A percentile compares a stretch with the other conserved stretches of the same genome.
These are phyloP conservation scores for Zalaria obscura DNA, from an alignment of 2,329 filamentous ascomycete genomes.

Conservation along the genomic window DNA sequence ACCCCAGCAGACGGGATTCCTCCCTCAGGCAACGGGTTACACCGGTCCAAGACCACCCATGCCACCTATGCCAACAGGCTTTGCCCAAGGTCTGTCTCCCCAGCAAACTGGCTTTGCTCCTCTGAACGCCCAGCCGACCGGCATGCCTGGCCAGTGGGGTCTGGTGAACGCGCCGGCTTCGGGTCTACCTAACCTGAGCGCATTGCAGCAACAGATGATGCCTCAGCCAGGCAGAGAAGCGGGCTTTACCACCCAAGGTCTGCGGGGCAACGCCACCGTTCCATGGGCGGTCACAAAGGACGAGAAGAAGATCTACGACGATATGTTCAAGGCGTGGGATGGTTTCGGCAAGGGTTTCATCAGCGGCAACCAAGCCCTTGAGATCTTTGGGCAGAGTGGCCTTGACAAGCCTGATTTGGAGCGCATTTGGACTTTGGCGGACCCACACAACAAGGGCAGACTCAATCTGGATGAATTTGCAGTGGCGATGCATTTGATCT, in stretches of 20 bases:
- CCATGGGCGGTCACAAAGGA: constrained; percentile 99
- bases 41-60: constrained; percentile 66
- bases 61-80: constrained; percentile 65
- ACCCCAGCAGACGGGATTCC: constrained; percentile 36
- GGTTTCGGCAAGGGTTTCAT: constrained; percentile 88
- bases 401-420: constrained; percentile 83
- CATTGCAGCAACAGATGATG: constrained; percentile 90
- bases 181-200: constrained; percentile 86
- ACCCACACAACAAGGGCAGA: constrained; percentile 85
- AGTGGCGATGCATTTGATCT: constrained; percentile 97
- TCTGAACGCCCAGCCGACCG: constrained; percentile 87
- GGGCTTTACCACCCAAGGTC: constrained; percentile 71
- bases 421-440: constrained; percentile 84
- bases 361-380: constrained; percentile 80
- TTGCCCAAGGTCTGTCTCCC: constrained; percentile 49
- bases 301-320: constrained; percentile 93
- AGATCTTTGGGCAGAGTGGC: constrained; percentile 94
- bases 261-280: constrained; percentile 87
- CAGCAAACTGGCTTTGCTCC: constrained; percentile 49
- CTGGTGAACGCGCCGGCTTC: constrained; percentile 84
- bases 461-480: constrained; percentile 95
- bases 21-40: constrained; percentile 65
- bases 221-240: constrained; percentile 84
- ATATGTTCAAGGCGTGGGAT: constrained; percentile 93
- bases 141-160: constrained; percentile 91